Evolutionary conservation across 2,329 filamentous ascomycete genomes (phyloP).

Genomic region (Ophiostoma sp.): DNA sequence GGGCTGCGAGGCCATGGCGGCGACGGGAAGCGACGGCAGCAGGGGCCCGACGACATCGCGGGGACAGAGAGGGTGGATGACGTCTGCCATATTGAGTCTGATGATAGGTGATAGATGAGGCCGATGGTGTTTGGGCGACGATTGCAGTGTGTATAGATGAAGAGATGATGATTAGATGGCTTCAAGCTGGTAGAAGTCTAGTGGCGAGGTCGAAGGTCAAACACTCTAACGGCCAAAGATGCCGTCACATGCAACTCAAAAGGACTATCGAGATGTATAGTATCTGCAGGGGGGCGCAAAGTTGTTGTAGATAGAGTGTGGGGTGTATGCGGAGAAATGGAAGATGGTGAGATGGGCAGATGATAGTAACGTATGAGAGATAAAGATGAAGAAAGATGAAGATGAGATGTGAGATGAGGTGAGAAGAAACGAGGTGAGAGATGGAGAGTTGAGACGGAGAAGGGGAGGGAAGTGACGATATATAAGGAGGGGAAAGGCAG

Average conservation of each 20-base stretch:
- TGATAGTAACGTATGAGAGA: neutral
- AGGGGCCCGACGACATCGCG: conserved; percentile 50
- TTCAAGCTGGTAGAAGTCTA: neutral
- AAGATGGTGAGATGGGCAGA: neutral
- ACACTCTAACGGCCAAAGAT: neutral
- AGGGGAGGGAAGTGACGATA: neutral
- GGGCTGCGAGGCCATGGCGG: conserved; percentile 53
- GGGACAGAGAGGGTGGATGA: conserved; percentile 43
- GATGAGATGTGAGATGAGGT: neutral
- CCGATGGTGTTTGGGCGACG: neutral
- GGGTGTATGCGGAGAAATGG: conserved; percentile 7
- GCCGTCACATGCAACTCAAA: conserved; percentile 7
- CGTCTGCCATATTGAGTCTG: conserved; percentile 15
- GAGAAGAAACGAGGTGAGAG: neutral
- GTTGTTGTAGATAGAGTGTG: conserved; percentile 7
- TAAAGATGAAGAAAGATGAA: neutral
- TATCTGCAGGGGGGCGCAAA: neutral
- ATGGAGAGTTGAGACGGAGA: neutral
- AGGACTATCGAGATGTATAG: neutral
- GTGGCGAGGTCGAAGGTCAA: neutral
- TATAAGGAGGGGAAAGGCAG: neutral
- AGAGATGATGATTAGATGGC: neutral
- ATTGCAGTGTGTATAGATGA: too few relatives aligned
- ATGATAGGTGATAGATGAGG: neutral
- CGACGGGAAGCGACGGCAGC: conserved; percentile 55